Evolutionary conservation across 208 protist species (phyloP).

Genomic region (Trypanosomatidae sp.): DNA sequence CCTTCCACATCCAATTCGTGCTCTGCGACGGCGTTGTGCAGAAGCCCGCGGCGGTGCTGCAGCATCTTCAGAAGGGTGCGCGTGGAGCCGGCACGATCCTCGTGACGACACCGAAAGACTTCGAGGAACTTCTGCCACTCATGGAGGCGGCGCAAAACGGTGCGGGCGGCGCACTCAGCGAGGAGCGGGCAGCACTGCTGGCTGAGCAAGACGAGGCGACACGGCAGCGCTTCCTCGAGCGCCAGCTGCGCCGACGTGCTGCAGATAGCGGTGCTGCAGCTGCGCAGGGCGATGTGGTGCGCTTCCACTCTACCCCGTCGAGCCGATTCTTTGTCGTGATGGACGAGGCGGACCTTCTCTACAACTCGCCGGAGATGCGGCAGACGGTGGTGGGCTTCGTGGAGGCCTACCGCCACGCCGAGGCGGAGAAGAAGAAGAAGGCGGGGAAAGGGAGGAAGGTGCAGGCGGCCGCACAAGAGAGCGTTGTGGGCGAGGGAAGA

Average conservation of each 20-base stretch:
- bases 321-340: conserved; percentile 72
- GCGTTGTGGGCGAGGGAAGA: too few species aligned
- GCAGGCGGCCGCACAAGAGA: too few species aligned
- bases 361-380: conserved; percentile 73
- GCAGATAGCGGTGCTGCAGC: not conserved
- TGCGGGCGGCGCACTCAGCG: not conserved
- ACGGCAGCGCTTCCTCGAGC: conserved; percentile 33
- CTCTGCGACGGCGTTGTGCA: conserved; percentile 79
- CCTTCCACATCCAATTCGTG: conserved; percentile 72
- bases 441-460: conserved; percentile 4
- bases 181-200: conserved; percentile 26
- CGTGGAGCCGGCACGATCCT: conserved; percentile 76
- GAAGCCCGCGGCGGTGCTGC: conserved; percentile 36
- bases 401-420: not conserved
- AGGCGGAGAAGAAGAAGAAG: not conserved
- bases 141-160: conserved; percentile 16
- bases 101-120: conserved; percentile 77
- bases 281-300: not conserved
- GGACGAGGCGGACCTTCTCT: conserved; percentile 88
- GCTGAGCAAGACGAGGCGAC: conserved; percentile 60
- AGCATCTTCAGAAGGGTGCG: conserved; percentile 39
- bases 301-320: conserved; percentile 18
- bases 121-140: conserved; percentile 43
- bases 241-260: too few species aligned
- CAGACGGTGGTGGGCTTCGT: conserved; percentile 43